Percentiles rank a stretch among this genome's conserved stretches.
phyloP scores from a whole-genome alignment of 176 grass and related monocot genomes.

The Coix lacrymajobi region DNA sequence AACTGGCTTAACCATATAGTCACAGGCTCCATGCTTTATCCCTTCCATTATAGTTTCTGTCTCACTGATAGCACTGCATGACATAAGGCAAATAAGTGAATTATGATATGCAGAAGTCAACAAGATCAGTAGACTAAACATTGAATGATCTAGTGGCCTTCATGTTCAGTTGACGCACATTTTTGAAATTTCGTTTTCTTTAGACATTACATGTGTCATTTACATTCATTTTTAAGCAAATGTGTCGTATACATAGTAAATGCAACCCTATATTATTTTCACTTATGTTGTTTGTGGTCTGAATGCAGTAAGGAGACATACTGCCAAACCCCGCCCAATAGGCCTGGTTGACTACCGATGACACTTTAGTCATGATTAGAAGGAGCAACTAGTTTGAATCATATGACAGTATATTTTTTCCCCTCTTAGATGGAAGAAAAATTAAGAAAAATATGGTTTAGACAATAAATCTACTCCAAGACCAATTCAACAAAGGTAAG shows the following conservation, averaged over 20 bases:
- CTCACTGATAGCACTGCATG: conserved; percentile 52
- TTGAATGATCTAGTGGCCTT: not conserved
- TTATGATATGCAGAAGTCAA: not conserved
- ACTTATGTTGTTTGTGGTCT: too few species aligned
- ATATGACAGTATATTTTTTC: too few species aligned
- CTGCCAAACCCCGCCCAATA: too few species aligned
- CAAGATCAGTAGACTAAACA: not conserved
- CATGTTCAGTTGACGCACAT: not conserved
- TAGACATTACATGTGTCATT: not conserved
- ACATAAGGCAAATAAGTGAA: not conserved
- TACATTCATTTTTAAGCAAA: too few species aligned
- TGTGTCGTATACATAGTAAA: too few species aligned
- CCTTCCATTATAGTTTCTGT: conserved; percentile 38
- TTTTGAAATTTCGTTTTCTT: not conserved
- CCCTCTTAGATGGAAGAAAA: not conserved
- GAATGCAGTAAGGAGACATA: too few species aligned
- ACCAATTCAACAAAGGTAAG: not conserved
- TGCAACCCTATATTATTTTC: too few species aligned
- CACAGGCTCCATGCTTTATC: conserved; percentile 34
- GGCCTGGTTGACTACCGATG: too few species aligned
- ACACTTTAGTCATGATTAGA: too few species aligned
- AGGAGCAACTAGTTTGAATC: too few species aligned
- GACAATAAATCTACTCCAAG: not conserved
- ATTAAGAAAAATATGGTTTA: not conserved
- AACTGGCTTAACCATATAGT: conserved; percentile 57